Evolutionary conservation across 768 basidiomycete species (phyloP).

Genomic region (Xerocomus potaroensis): DNA sequence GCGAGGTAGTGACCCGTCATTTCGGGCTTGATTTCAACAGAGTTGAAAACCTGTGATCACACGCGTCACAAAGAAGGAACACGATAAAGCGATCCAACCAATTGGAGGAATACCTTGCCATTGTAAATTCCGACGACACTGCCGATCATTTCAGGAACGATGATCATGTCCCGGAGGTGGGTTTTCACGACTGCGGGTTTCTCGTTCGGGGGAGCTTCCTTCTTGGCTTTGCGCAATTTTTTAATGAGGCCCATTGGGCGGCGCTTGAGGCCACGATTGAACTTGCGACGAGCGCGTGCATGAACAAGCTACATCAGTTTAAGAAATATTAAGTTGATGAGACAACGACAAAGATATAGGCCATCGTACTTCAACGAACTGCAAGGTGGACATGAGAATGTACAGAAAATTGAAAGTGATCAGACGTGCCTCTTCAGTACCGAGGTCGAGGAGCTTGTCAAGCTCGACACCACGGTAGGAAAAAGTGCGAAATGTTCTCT

Average conservation of each 20-base stretch:
- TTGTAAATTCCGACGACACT: constrained; percentile 98
- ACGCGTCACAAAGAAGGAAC: neutral
- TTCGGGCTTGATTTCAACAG: constrained; percentile 99
- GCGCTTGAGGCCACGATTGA: constrained; percentile 98
- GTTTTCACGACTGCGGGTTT: constrained; percentile 99
- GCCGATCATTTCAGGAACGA: constrained; percentile 99
- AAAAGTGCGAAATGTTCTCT: constrained; percentile 98
- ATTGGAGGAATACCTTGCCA: constrained; percentile 66
- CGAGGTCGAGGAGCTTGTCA: constrained; percentile 94
- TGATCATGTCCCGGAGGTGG: constrained; percentile 98
- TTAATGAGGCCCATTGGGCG: constrained; percentile 98
- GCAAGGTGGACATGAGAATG: constrained; percentile 3
- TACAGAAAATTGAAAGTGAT: neutral
- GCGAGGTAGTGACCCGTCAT: constrained; percentile 99
- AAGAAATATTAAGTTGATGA: too few species aligned
- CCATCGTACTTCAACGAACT: constrained; percentile 76
- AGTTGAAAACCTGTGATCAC: constrained; percentile 71
- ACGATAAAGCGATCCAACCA: neutral
- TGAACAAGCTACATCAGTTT: constrained; percentile 73
- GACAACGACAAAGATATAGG: constrained; percentile 5
- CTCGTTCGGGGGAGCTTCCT: constrained; percentile 98
- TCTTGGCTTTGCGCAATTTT: constrained; percentile 99
- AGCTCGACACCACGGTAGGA: constrained; percentile 98
- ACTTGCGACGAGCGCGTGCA: constrained; percentile 96
- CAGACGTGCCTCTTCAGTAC: constrained; percentile 82